phyloP scores from a whole-genome alignment of 805 yeast species.

The Metschnikowia henanensis region DNA sequence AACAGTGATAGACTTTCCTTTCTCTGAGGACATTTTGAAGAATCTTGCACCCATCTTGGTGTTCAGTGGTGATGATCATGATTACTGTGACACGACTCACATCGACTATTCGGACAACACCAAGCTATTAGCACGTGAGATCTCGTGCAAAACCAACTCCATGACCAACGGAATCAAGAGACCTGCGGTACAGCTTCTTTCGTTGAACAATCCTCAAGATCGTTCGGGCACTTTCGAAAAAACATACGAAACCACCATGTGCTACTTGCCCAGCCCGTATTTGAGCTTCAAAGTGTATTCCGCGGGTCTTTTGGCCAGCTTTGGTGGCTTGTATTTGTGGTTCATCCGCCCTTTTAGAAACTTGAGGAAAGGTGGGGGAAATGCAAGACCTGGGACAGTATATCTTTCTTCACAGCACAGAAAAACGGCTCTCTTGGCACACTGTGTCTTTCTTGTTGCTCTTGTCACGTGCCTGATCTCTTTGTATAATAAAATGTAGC shows the following conservation, averaged over 20 bases:
- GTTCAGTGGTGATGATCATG: constrained; percentile 97
- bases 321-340: constrained; percentile 15
- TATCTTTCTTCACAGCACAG: background rate
- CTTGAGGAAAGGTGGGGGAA: background rate
- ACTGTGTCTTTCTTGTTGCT: constrained; percentile 4
- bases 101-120: constrained; percentile 24
- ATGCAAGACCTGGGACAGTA: background rate
- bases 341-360: background rate
- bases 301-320: constrained; percentile 8
- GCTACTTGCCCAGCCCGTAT: constrained; percentile 59
- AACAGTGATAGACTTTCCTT: constrained; percentile 66
- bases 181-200: constrained; percentile 86
- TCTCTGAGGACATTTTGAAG: constrained; percentile 58
- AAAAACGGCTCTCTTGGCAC: background rate
- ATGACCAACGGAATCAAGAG: constrained; percentile 88
- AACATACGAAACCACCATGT: constrained; percentile 43
- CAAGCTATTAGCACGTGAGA: constrained; percentile 54
- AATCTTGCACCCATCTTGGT: constrained; percentile 63
- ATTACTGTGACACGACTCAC: constrained; percentile 82
- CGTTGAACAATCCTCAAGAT: constrained; percentile 53
- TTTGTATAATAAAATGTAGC: constrained; percentile 12
- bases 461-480: constrained; percentile 4
- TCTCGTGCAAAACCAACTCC: constrained; percentile 84
- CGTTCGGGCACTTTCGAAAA: background rate
- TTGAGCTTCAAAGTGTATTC: constrained; percentile 21